Evolutionary conservation across 257 asterid genomes (phyloP).

Genomic region (Paulownia fortunei): DNA sequence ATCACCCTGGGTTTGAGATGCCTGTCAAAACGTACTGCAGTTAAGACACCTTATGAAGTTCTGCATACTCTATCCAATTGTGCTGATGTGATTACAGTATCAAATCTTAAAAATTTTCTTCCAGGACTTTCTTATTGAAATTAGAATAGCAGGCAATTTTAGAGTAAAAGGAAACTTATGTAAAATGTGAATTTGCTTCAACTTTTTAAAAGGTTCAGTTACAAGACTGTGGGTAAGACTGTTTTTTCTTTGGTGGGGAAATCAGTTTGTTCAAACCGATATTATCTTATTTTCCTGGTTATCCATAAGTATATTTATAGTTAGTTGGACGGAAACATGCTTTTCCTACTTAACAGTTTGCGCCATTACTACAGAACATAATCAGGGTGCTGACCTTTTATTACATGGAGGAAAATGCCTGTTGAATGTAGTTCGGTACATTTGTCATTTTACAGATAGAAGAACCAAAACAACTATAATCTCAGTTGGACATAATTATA

Average conservation of each 20-base stretch:
- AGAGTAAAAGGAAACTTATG: neutral
- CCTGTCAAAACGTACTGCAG: neutral
- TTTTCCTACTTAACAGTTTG: neutral
- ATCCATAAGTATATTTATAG: neutral
- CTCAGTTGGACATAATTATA: neutral
- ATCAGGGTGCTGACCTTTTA: neutral
- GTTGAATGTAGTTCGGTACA: neutral
- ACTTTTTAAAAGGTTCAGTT: neutral
- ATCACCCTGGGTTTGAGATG: neutral
- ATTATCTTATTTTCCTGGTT: neutral
- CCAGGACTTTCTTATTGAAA: neutral
- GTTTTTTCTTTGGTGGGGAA: neutral
- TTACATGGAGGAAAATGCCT: conserved; percentile 1
- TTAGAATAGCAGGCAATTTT: neutral
- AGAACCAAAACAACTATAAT: neutral
- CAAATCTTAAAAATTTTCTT: neutral
- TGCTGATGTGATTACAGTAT: neutral
- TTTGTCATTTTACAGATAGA: neutral
- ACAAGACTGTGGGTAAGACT: neutral
- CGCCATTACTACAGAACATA: neutral
- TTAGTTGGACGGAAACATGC: neutral
- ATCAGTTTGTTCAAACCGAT: neutral
- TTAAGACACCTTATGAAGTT: neutral
- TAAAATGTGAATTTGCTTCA: neutral
- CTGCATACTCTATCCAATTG: neutral